Evolutionary conservation across 2,329 filamentous ascomycete species (phyloP).

Genomic region (Cladosporium sp.): DNA sequence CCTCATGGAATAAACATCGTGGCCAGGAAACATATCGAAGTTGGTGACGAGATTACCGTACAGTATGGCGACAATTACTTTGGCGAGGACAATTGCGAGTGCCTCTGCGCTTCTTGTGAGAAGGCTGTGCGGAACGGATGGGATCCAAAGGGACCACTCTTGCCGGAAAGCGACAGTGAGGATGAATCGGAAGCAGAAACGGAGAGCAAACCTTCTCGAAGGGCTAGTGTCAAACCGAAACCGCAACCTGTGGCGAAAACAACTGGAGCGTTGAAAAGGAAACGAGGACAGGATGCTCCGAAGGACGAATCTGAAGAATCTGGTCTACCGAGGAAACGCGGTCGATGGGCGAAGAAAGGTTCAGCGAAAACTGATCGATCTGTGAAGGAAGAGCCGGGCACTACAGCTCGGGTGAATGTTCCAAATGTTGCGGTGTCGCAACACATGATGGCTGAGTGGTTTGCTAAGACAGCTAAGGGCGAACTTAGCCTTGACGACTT

Average conservation of each 20-base stretch:
- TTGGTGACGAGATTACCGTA: slow-evolving; percentile 93
- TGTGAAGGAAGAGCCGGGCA: not conserved
- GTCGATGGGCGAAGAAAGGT: slow-evolving; percentile 5
- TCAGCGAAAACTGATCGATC: not conserved
- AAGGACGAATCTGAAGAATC: not conserved
- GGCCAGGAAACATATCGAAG: slow-evolving; percentile 72
- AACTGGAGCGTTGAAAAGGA: slow-evolving; percentile 10
- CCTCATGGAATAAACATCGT: slow-evolving; percentile 87
- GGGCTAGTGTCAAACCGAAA: not conserved
- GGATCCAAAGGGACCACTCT: slow-evolving; percentile 48
- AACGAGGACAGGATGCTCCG: slow-evolving; percentile 20
- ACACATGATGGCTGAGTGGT: slow-evolving; percentile 11
- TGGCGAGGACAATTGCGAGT: slow-evolving; percentile 90
- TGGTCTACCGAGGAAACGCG: not conserved
- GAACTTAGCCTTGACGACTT: slow-evolving; percentile 13
- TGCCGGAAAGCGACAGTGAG: slow-evolving; percentile 31
- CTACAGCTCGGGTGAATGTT: not conserved
- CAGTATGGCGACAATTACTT: slow-evolving; percentile 96
- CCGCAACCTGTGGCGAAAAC: not conserved
- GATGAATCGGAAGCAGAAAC: slow-evolving; percentile 32
- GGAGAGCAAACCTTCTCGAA: slow-evolving; percentile 18
- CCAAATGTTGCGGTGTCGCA: not conserved
- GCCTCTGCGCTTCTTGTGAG: slow-evolving; percentile 86
- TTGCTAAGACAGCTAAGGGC: slow-evolving; percentile 7
- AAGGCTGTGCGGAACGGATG: slow-evolving; percentile 73